These are phyloP conservation scores for Penicillium desertorum DNA, from an alignment of 495 filamentous ascomycete genomes.

Conservation along the genomic window DNA sequence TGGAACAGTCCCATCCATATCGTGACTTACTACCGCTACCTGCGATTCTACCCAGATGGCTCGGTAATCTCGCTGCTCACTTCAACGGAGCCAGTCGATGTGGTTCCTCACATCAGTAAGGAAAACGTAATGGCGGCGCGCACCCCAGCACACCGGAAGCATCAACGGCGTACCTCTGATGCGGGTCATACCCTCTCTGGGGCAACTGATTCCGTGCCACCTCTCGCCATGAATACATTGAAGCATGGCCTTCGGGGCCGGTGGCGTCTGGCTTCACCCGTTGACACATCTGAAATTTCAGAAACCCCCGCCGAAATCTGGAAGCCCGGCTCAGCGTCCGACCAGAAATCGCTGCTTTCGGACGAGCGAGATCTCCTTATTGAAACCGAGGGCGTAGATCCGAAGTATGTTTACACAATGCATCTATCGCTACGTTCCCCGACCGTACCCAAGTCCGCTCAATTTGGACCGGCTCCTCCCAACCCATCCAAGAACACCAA, in stretches of 20 bases:
- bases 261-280: conserved; percentile 55
- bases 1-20: conserved; percentile 91
- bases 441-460: conserved; percentile 48
- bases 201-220: conserved; percentile 35
- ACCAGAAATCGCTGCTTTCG: conserved; percentile 12
- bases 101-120: conserved; percentile 70
- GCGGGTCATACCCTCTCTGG: conserved; percentile 39
- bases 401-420: conserved; percentile 80
- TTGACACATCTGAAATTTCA: conserved; percentile 19
- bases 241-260: conserved; percentile 60
- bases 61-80: conserved; percentile 73
- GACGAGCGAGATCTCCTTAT: conserved; percentile 58
- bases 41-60: conserved; percentile 92
- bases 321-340: conserved; percentile 12
- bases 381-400: conserved; percentile 78
- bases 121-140: conserved; percentile 46
- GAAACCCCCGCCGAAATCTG: conserved; percentile 19
- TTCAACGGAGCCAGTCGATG: conserved; percentile 77
- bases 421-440: conserved; percentile 64
- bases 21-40: conserved; percentile 95
- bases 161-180: conserved; percentile 38
- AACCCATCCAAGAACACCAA: conserved; percentile 69
- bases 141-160: conserved; percentile 28
- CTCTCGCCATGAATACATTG: conserved; percentile 47
- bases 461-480: conserved; percentile 22